Percentiles rank a stretch among this genome's conserved stretches.
Conservation (phyloP, 2,329 filamentous ascomycete species). For the Cercospora berteroae region DNA sequence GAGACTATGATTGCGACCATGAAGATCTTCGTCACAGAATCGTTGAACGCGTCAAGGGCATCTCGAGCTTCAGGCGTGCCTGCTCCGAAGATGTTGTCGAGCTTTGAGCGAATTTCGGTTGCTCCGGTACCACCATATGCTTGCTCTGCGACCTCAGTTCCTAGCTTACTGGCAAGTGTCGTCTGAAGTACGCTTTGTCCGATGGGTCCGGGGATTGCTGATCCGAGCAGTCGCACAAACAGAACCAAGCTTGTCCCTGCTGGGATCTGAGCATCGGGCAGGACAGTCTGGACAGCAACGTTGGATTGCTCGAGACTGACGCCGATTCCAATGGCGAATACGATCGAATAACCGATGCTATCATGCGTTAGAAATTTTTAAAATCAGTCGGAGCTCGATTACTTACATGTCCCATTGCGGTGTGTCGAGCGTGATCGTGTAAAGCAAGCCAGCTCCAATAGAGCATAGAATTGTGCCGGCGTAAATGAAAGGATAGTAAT, state of each 20-base stretch:
- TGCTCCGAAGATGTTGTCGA: slow-evolving; percentile 5
- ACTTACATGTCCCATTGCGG: slow-evolving; percentile 24
- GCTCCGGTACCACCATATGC: slow-evolving; percentile 6
- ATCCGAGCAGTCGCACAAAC: slow-evolving; percentile 14
- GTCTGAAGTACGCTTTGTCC: slow-evolving; percentile 18
- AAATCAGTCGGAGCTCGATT: neutral
- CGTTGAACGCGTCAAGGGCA: slow-evolving; percentile 6
- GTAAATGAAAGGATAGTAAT: slow-evolving; percentile 48
- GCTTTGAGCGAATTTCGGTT: slow-evolving; percentile 2
- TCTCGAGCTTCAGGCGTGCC: neutral
- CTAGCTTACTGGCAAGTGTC: slow-evolving; percentile 7
- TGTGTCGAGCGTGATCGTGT: slow-evolving; percentile 19
- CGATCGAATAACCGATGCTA: slow-evolving; percentile 27
- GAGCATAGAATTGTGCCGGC: slow-evolving; percentile 40
- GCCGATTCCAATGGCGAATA: slow-evolving; percentile 19
- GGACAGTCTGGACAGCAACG: slow-evolving; percentile 19
- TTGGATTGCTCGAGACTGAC: slow-evolving; percentile 17
- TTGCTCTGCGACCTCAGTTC: neutral
- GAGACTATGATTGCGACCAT: slow-evolving; percentile 13
- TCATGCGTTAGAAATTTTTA: neutral
- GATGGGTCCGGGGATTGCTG: slow-evolving; percentile 10
- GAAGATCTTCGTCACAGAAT: slow-evolving; percentile 11
- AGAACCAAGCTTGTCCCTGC: slow-evolving; percentile 13
- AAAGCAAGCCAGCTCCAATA: slow-evolving; percentile 45
- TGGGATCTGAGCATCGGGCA: slow-evolving; percentile 13